Evolutionary conservation across 257 asterid genomes (phyloP).

Genomic region (Lavandula angustifolia): DNA sequence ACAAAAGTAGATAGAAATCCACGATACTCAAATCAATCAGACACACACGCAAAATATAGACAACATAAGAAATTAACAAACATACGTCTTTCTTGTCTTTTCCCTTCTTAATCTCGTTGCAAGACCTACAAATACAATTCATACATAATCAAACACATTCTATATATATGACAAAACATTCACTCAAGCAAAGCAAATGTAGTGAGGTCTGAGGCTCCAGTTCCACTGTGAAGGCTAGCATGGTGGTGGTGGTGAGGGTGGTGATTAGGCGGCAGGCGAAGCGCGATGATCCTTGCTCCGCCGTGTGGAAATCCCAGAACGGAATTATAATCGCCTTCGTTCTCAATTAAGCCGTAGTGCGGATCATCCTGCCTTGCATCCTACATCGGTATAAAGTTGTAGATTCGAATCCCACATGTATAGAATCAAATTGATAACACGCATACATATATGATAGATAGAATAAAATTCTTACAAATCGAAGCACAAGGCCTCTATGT

Average conservation of each 20-base stretch:
- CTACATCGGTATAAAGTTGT: conserved; percentile 30
- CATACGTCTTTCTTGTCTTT: neutral
- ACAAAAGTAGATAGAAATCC: neutral
- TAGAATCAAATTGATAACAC: too few species aligned
- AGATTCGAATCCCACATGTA: neutral
- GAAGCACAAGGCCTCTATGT: conserved; percentile 64
- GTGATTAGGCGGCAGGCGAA: conserved; percentile 49
- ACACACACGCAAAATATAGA: neutral
- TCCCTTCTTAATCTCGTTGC: too few species aligned
- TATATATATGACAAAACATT: neutral
- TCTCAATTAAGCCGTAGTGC: conserved; percentile 85
- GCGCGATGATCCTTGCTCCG: conserved; percentile 55
- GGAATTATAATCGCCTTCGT: conserved; percentile 69
- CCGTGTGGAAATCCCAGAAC: conserved; percentile 61
- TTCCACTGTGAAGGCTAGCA: conserved; percentile 55
- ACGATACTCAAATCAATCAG: neutral
- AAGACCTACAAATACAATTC: conserved; percentile 8
- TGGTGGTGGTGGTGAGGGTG: conserved; percentile 44
- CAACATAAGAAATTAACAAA: conserved; percentile 9
- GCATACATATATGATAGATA: neutral
- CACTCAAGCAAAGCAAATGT: conserved; percentile 72
- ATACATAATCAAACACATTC: neutral
- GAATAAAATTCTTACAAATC: conserved; percentile 51
- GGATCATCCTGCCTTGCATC: conserved; percentile 89
- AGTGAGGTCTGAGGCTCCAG: conserved; percentile 77